phyloP scores from a whole-genome alignment of 768 basidiomycete species.

The Tricholoma sp. region DNA sequence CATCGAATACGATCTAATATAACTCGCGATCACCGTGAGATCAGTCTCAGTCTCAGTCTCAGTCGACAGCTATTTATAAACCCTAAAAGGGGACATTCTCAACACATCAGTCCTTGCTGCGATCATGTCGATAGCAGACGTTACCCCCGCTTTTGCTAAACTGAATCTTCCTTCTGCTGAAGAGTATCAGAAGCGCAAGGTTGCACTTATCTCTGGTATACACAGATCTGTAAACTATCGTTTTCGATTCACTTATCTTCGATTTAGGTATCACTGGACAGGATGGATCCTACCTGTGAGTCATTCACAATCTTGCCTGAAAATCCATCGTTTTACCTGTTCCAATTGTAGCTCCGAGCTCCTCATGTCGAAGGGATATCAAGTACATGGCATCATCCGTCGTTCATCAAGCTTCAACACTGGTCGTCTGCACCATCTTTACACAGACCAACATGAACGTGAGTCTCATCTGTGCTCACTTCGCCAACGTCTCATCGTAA shows the following conservation, averaged over 20 bases:
- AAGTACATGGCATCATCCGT: constrained; percentile 94
- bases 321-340: constrained; percentile 2
- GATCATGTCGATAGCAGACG: constrained; percentile 40
- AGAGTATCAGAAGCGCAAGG: constrained; percentile 86
- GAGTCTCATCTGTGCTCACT: constrained; percentile 22
- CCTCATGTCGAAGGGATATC: constrained; percentile 81
- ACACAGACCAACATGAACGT: constrained; percentile 92
- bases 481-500: background rate
- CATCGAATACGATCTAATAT: too few species aligned
- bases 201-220: constrained; percentile 88
- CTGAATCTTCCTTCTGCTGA: constrained; percentile 65
- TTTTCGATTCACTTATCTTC: background rate
- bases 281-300: constrained; percentile 93
- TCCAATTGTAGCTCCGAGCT: constrained; percentile 63
- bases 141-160: constrained; percentile 41
- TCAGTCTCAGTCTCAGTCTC: too few species aligned
- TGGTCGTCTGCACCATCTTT: constrained; percentile 88
- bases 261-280: constrained; percentile 91
- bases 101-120: background rate
- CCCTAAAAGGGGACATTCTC: too few species aligned
- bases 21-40: too few species aligned
- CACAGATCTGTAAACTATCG: constrained; percentile 13
- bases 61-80: too few species aligned
- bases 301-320: constrained; percentile 4
- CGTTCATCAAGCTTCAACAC: constrained; percentile 99